Evolutionary conservation across 768 basidiomycete species (phyloP).

Genomic region (Lactifluus rugatus): DNA sequence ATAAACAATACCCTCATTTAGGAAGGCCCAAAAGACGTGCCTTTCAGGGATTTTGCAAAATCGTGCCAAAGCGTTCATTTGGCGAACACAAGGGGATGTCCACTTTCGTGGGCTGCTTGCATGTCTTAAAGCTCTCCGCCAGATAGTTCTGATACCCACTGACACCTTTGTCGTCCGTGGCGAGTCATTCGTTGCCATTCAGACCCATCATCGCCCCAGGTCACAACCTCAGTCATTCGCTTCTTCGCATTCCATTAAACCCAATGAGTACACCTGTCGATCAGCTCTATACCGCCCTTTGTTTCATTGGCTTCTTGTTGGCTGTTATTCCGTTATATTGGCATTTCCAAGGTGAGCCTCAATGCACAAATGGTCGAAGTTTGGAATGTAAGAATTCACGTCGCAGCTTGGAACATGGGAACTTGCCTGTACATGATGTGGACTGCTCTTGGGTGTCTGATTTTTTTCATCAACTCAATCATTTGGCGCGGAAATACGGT

Average conservation of each 20-base stretch:
- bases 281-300: conserved; percentile 25
- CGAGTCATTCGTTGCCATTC: no score
- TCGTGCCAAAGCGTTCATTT: background rate
- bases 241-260: no score
- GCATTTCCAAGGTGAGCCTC: conserved; percentile 38
- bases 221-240: no score
- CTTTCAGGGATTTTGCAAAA: background rate
- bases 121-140: no score
- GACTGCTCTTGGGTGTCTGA: conserved; percentile 49
- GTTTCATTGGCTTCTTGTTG: conserved; percentile 40
- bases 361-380: no score
- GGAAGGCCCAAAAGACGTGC: conserved; percentile 9
- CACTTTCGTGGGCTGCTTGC: no score
- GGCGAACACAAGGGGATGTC: conserved; percentile 17
- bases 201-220: no score
- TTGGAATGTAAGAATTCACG: background rate
- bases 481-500: no score
- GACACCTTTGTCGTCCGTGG: no score
- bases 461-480: conserved; percentile 29
- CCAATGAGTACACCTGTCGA: conserved; percentile 8
- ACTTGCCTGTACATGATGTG: conserved; percentile 77
- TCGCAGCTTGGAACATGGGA: conserved; percentile 56
- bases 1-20: conserved; percentile 13
- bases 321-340: conserved; percentile 44
- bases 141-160: no score